Base-by-base conservation (phyloP, 495 filamentous ascomycete genomes). In the Penicillium bovifimosum region DNA sequence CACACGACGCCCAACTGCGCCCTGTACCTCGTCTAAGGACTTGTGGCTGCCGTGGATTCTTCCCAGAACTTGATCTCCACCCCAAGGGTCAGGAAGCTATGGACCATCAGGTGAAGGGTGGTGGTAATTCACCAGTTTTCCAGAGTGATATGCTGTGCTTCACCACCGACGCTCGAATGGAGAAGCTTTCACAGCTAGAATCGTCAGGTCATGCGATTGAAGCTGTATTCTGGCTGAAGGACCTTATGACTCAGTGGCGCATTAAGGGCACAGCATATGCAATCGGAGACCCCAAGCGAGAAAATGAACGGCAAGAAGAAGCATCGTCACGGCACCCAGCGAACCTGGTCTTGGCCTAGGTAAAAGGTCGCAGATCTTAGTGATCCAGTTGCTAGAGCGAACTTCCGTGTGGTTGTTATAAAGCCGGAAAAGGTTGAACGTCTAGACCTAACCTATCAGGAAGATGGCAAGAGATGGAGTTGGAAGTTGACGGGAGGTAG, bases 401-500 rank as follows among this genome's bases (percentile, higher is more conserved):
- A 97, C 62, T 96, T 96, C 65, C 73, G 93, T 14, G 86, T 96
- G 2, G 83, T 92, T 17, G 81, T 95, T 9, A 86, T 97, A 53
- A 77, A 78, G 47, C 91, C 92, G 1, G 78, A 87, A 27, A 82
- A 87, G 63, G 82, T 96, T 0, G 93, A 98, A 62, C 76, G 80
- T 56, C 56, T 86, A 18, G 88, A 96, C 63, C 60, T 96, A 48
- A 77, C 74, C 43, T 82, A 92, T 60, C 78, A 82, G 24, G 77
- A 77, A 39, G 79, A 77, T 62, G 74, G 78, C 9, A 68, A 80
- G 46, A 73, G 92, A 60, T 88, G 85, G 82, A 66, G 75, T 56
- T 90, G 87, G 70, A 81, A 76, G 56, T 72, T 63, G 72, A 78
- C 38, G 35, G 52, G 38, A 48, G 58, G 47, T n/a, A 14, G 50